Base-by-base conservation (phyloP, 169 alveolate species). In the Plasmodium inui region DNA sequence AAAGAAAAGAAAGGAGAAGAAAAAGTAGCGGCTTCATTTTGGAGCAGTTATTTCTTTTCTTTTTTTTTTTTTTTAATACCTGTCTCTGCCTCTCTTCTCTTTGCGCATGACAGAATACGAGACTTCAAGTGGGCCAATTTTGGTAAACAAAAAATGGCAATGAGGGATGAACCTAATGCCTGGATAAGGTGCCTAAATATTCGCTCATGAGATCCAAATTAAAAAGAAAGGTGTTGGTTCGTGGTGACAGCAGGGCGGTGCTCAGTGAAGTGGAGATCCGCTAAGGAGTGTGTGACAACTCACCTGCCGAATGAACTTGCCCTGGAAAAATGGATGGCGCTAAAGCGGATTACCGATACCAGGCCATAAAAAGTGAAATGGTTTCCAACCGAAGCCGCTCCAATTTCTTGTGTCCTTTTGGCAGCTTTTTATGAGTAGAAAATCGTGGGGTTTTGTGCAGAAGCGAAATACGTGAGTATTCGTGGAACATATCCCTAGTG, bases 271-370 rank as follows among this genome's bases (percentile, higher is more conserved):
- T 97, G 95, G 98, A 96, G 94, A 98, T 96, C 98, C 99, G 98
- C 98, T 96, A 97, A 98, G 99, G 97, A 97, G 98, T 97, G 98
- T 96, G 99, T 97, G 96, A 93, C 97, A 97, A 96, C 98, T 96
- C 98, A 97, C 99, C 98, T 96, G 96, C 98, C 98, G 98, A 97
- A 96, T 97, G 98, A 93, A 96, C 95, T 96, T 95, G 98, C 98
- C 98, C 98, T 95, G 98, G 97, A 97, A 14, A 50, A 97, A 96
- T 97, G 97, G 98, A 96, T 97, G 98, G 97, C 98, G 98, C 98
- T 97, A 96, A 93, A 97, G 98, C 97, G 98, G 84, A 96, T 92
- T 95, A 96, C 98, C 98, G 98, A 97, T 97, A 97, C 98, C 96
- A 96, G 85, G 96, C 98, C 97, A 95, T 95, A 84, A 72, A 72